Evolutionary conservation across 2,329 filamentous ascomycete species (phyloP).

Genomic region (Stemphylium lycopersici): DNA sequence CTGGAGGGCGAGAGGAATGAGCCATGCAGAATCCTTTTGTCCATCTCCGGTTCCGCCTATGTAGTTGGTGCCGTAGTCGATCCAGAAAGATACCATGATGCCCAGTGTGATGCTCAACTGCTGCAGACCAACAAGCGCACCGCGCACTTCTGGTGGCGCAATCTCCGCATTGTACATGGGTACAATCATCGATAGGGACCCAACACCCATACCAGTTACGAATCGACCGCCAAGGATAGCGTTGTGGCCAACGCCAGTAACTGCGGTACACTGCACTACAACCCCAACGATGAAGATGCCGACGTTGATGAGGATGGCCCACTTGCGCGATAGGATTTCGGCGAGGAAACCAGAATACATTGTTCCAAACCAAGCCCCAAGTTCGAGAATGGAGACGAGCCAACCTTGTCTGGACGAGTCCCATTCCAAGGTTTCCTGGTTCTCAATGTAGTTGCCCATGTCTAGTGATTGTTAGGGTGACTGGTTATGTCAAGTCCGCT

Average conservation of each 20-base stretch:
- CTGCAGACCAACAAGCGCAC: slow-evolving; percentile 68
- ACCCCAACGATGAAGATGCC: slow-evolving; percentile 73
- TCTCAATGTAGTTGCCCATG: slow-evolving; percentile 48
- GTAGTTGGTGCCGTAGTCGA: slow-evolving; percentile 49
- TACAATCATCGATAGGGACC: slow-evolving; percentile 70
- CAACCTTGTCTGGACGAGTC: slow-evolving; percentile 52
- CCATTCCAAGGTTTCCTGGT: slow-evolving; percentile 36
- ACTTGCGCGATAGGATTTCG: slow-evolving; percentile 71
- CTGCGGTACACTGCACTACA: slow-evolving; percentile 68
- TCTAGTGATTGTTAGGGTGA: slow-evolving; percentile 31
- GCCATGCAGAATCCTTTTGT: slow-evolving; percentile 74
- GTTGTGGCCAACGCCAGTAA: slow-evolving; percentile 58
- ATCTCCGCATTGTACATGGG: slow-evolving; percentile 56
- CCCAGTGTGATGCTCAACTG: slow-evolving; percentile 66
- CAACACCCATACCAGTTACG: slow-evolving; percentile 72
- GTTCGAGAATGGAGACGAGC: slow-evolving; percentile 69
- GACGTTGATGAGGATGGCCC: slow-evolving; percentile 69
- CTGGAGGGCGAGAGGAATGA: slow-evolving; percentile 73
- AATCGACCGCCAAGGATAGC: slow-evolving; percentile 75
- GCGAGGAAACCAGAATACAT: slow-evolving; percentile 72
- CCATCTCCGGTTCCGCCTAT: slow-evolving; percentile 61
- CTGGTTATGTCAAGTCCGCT: too few species aligned
- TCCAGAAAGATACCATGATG: slow-evolving; percentile 65
- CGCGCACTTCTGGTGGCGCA: slow-evolving; percentile 66
- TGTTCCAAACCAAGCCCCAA: slow-evolving; percentile 76